These are phyloP conservation scores for Teratosphaeria zuluensis DNA, from an alignment of 2,329 filamentous ascomycete species.

Conservation along the genomic window DNA sequence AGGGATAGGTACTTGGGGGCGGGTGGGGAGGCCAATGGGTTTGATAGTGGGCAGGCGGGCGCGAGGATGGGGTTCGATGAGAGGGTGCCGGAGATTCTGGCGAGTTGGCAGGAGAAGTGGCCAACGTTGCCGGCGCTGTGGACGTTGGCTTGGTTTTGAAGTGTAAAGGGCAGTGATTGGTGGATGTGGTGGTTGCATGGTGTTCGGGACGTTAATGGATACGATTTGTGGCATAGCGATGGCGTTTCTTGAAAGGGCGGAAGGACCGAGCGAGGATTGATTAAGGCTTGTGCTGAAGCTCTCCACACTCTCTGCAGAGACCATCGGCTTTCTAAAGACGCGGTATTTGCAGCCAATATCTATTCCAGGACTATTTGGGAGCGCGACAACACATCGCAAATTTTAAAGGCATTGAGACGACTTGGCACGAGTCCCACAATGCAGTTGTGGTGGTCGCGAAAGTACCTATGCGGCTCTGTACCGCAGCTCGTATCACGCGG, in stretches of 20 bases:
- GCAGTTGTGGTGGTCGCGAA: no score
- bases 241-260: background rate
- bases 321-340: no score
- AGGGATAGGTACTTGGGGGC: conserved; percentile 63
- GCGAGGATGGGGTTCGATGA: conserved; percentile 78
- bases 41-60: conserved; percentile 61
- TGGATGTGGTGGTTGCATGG: background rate
- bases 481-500: background rate
- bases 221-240: background rate
- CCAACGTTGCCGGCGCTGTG: conserved; percentile 83
- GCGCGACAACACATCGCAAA: no score
- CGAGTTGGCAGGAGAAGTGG: conserved; percentile 90
- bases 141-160: conserved; percentile 88
- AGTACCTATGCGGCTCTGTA: background rate
- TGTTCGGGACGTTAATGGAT: no score
- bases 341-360: no score
- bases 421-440: no score
- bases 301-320: no score
- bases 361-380: no score
- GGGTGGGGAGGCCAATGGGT: conserved; percentile 40
- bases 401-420: no score
- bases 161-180: background rate
- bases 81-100: conserved; percentile 82
- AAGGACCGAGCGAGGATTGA: background rate
- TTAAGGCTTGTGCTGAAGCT: no score